Evolutionary conservation across 176 grass and related monocot species (phyloP).

Genomic region (Puccinellia tenuiflora): DNA sequence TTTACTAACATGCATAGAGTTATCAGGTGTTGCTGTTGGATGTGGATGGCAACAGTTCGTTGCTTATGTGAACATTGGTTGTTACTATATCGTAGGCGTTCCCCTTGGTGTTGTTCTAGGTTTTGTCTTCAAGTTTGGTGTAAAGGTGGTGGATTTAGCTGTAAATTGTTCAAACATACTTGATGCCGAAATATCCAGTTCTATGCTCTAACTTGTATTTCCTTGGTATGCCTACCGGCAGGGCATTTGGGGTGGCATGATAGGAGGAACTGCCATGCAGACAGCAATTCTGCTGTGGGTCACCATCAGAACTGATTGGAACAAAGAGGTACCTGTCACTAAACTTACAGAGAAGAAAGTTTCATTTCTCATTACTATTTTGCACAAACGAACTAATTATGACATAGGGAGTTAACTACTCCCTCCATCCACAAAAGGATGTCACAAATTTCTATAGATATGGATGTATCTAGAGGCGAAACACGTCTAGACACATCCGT

Average conservation of each 20-base stretch:
- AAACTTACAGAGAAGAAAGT: not conserved
- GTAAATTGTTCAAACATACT: not conserved
- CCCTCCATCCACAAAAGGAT: too few relatives aligned
- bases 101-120: conserved; percentile 65
- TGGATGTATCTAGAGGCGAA: too few relatives aligned
- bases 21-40: conserved; percentile 79
- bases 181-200: not conserved
- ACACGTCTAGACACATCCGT: too few relatives aligned
- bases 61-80: conserved; percentile 86
- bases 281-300: conserved; percentile 58
- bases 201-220: not conserved
- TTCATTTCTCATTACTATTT: not conserved
- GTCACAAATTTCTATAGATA: too few relatives aligned
- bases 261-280: conserved; percentile 71
- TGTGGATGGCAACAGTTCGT: conserved; percentile 96
- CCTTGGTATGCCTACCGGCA: not conserved
- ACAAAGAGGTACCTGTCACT: conserved; percentile 42
- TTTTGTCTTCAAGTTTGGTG: conserved; percentile 59
- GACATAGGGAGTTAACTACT: not conserved
- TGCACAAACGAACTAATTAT: not conserved
- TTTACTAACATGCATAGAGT: not conserved
- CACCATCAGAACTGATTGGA: conserved; percentile 68
- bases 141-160: conserved; percentile 40
- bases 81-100: conserved; percentile 78
- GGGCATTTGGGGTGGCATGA: conserved; percentile 87